Evolutionary conservation across 192 early-diverging fungal genomes (phyloP), one percentile per base, ranked within the genome.

Genomic region (Backusella circina): DNA sequence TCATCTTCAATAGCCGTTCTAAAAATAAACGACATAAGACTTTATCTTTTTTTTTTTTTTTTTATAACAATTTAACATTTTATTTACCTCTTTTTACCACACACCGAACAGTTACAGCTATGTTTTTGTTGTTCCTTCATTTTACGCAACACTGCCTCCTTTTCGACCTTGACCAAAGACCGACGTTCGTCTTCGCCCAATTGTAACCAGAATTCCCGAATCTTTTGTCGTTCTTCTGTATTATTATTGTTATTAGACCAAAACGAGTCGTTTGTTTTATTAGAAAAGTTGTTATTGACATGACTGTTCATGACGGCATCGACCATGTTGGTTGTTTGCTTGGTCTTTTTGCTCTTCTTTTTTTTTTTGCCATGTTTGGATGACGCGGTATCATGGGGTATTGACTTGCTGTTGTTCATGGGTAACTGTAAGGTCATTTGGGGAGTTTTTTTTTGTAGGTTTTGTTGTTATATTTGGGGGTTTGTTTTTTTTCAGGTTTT

Each of bases 81-180:
- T 68, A 69, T 30, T 67, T 85, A 94, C 93, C 93, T 86, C 70
- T 94, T 95, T 65, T 89, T 83, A 16, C 93, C 93, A 80, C 94
- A 95, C 2, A 93, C 90, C 15, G 91, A 89, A 77, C 94, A 95
- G 21, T 88, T 89, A 74, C 94, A 95, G 7, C 90, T 87, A 74
- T 93, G 91, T 74, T 90, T 90, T 79, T 95, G 93, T 79, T 95
- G 93, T 67, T 95, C 94, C 84, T 94, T 94, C 91, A 95, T 94
- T 83, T 95, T 95, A 78, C 88, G 90, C 50, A 95, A 77, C 8
- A 95, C 94, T 7, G 92, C 90, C 72, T 95, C 94, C 75, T 94
- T 94, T 81, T 95, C 94, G 10, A 93, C 88, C 73, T 93, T 91
- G 23, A 95, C 92, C 15, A 95, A 83, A 21, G 85, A 87, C 67